phyloP scores from a whole-genome alignment of 306 rosid species.

The Quercus bicolor region DNA sequence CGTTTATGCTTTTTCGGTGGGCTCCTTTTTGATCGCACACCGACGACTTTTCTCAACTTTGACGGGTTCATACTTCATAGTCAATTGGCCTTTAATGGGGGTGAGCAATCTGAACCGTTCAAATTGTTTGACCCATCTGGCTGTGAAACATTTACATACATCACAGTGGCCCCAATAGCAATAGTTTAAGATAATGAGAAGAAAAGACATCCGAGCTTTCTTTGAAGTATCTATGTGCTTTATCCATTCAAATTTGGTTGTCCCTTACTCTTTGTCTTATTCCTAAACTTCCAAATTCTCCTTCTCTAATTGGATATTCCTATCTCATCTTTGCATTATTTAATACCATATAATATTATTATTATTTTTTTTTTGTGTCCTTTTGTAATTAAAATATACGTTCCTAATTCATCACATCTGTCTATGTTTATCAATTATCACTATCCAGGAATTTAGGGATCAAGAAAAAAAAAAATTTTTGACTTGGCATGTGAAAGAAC shows the following conservation, averaged over 20 bases:
- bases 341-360: neutral
- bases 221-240: neutral
- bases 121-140: neutral
- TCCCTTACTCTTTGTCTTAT: neutral
- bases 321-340: neutral
- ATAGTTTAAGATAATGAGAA: neutral
- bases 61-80: neutral
- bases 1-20: conserved; percentile 1
- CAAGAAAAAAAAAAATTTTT: too few relatives aligned
- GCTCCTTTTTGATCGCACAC: neutral
- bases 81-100: neutral
- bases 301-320: neutral
- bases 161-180: too few relatives aligned
- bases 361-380: too few relatives aligned
- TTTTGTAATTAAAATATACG: too few relatives aligned
- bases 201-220: neutral
- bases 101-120: neutral
- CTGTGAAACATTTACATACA: too few relatives aligned
- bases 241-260: neutral
- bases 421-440: too few relatives aligned
- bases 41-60: conserved; percentile 8
- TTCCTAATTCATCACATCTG: too few relatives aligned
- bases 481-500: too few relatives aligned
- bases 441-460: too few relatives aligned
- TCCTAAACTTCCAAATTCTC: neutral